Conservation (phyloP, 1,284 basidiomycete genomes). For the Lentinula novae-zelandiae region DNA sequence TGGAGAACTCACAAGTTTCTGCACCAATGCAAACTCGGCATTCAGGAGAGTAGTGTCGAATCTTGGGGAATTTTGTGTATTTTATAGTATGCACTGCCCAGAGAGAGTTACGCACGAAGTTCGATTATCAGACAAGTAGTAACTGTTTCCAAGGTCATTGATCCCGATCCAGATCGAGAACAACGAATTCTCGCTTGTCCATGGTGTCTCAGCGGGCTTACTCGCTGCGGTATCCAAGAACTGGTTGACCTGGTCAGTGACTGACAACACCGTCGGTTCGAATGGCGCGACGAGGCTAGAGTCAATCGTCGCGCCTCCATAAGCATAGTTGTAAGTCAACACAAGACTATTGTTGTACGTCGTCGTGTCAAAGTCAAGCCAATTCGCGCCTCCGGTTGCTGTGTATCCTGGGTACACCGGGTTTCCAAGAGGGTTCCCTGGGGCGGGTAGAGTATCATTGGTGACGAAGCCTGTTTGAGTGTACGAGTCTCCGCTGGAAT, state of each 20-base stretch:
- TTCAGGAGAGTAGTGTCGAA: conserved; percentile 48
- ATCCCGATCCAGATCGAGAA: conserved; percentile 63
- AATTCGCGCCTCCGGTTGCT: conserved; percentile 54
- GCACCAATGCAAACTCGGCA: conserved; percentile 50
- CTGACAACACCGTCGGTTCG: conserved; percentile 42
- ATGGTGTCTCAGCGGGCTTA: conserved; percentile 45
- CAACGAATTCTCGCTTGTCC: conserved; percentile 48
- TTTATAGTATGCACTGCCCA: too few relatives aligned
- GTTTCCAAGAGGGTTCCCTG: conserved; percentile 54
- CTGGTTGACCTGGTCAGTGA: conserved; percentile 54
- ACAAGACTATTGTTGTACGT: conserved; percentile 49
- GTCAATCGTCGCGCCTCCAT: conserved; percentile 58
- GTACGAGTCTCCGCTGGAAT: conserved; percentile 52
- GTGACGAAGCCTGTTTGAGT: conserved; percentile 50
- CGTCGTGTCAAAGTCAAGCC: conserved; percentile 49
- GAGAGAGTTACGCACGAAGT: conserved; percentile 35
- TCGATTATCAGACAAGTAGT: conserved; percentile 40
- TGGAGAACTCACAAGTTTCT: conserved; percentile 45
- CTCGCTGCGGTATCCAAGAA: conserved; percentile 40
- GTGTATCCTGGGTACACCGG: conserved; percentile 56
- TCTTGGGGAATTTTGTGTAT: conserved; percentile 15
- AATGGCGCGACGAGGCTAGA: conserved; percentile 47
- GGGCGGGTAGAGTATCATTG: conserved; percentile 35
- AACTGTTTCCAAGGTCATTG: conserved; percentile 59
- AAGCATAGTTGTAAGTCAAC: conserved; percentile 59